Conservation (phyloP, 176 grass and related monocot species). For the Themeda triandra region DNA sequence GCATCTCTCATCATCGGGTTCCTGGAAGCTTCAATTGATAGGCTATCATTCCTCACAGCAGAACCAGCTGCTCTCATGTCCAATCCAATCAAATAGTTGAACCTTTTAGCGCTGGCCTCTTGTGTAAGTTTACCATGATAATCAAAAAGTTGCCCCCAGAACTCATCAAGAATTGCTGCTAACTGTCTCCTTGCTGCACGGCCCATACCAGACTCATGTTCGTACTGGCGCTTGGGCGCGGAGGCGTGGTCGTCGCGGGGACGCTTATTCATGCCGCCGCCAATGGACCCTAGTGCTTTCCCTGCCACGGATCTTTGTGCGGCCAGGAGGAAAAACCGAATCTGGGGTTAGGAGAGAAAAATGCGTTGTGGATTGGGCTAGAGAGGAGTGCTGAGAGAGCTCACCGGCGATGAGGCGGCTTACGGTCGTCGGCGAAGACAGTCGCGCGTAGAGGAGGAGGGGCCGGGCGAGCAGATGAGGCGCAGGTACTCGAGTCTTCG, state of each 20-base stretch:
- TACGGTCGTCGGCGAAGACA: not conserved
- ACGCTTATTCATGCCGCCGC: too few relatives aligned
- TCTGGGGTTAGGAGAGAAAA: not conserved
- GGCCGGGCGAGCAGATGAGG: not conserved
- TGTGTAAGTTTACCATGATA: constrained; percentile 60
- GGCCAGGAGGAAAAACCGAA: not conserved
- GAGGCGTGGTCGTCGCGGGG: too few relatives aligned
- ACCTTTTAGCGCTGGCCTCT: constrained; percentile 36
- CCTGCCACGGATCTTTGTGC: not conserved
- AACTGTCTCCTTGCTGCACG: constrained; percentile 66
- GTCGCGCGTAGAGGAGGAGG: too few relatives aligned
- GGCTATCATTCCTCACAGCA: constrained; percentile 32
- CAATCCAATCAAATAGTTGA: constrained; percentile 46
- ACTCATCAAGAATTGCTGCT: constrained; percentile 59
- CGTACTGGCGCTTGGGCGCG: too few relatives aligned
- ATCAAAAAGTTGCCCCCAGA: constrained; percentile 73
- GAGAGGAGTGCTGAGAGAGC: not conserved
- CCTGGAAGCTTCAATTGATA: constrained; percentile 32
- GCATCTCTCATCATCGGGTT: constrained; percentile 28
- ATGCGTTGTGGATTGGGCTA: not conserved
- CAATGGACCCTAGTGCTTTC: not conserved
- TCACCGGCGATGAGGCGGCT: not conserved
- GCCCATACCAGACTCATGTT: constrained; percentile 70
- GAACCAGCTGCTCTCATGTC: constrained; percentile 31
- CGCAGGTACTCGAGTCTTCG: not conserved